Evolutionary conservation across 176 grass and related monocot genomes (phyloP).

Genomic region (barley (Hordeum vulgare)): MorexV3_pseudomolecules_assembly NC_058523.1:68098355-68098854

Average conservation of each 20-base stretch:
- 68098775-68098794: constrained; percentile 18
- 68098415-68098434: constrained; percentile 22
- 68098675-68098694: constrained; percentile 28
- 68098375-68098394: background rate
- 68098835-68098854: constrained; percentile 29
- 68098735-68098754: background rate
- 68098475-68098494: constrained; percentile 25
- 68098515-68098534: background rate
- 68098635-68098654: constrained; percentile 27
- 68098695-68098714: constrained; percentile 21
- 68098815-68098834: constrained; percentile 50
- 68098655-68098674: constrained; percentile 42
- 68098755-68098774: background rate
- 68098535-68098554: constrained; percentile 32
- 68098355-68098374: background rate
- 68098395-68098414: background rate
- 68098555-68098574: constrained; percentile 57
- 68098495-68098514: background rate
- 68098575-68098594: constrained; percentile 26
- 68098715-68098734: background rate
- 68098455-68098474: constrained; percentile 6
- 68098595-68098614: constrained; percentile 25
- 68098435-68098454: constrained; percentile 30
- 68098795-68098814: background rate
- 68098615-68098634: background rate